phyloP scores from a whole-genome alignment of 176 grass and related monocot species.

The Musa troglodytarum region DNA sequence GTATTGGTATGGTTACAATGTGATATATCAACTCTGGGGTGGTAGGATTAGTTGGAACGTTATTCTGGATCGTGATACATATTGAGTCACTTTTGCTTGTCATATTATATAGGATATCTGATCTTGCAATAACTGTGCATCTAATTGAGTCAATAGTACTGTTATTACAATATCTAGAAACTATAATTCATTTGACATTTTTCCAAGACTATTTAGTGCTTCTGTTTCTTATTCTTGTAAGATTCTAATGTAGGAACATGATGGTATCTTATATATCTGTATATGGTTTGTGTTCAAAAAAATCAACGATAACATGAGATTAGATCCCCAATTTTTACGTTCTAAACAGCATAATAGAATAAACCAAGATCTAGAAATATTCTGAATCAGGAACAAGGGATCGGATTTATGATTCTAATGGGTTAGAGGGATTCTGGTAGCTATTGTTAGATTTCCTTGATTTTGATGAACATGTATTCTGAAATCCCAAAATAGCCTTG shows the following conservation, averaged over 20 bases:
- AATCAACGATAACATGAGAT: background rate
- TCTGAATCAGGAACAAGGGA: background rate
- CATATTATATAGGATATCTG: too few species aligned
- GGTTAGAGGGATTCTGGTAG: background rate
- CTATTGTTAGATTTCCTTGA: background rate
- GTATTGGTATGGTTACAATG: too few species aligned
- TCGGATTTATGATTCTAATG: background rate
- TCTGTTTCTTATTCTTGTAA: background rate
- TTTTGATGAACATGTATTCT: background rate
- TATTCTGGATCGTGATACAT: too few species aligned
- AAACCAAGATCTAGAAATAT: background rate
- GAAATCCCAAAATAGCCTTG: background rate
- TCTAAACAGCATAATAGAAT: background rate
- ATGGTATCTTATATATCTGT: background rate
- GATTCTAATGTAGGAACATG: background rate
- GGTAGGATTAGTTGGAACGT: too few species aligned
- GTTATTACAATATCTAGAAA: too few species aligned
- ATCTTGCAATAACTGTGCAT: too few species aligned
- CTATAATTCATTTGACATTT: too few species aligned
- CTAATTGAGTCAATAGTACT: too few species aligned
- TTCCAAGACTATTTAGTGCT: too few species aligned
- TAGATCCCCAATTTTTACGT: background rate
- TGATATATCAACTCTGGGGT: too few species aligned
- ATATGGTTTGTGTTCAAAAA: background rate
- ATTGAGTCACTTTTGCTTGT: too few species aligned